A percentile compares a stretch with the other conserved stretches of the same genome.
Conservation (phyloP, 495 filamentous ascomycete species). For the Talaromyces proteolyticus region DNA sequence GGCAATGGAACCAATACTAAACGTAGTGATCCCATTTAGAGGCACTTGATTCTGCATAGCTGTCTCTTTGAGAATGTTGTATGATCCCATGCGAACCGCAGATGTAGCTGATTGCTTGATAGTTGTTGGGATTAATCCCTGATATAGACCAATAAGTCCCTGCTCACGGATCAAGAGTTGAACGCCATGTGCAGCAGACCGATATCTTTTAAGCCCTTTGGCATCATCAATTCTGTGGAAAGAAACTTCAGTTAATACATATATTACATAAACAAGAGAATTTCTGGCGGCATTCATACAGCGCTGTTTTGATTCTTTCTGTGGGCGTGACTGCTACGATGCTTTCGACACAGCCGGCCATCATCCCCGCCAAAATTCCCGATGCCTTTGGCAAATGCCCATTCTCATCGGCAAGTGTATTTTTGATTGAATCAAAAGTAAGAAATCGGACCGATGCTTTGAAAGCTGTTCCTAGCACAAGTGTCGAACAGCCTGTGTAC, state of each 20-base stretch:
- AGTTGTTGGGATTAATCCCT: slow-evolving; percentile 19
- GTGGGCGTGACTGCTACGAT: slow-evolving; percentile 21
- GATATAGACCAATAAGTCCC: slow-evolving; percentile 16
- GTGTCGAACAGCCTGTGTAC: slow-evolving; percentile 59
- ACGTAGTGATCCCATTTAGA: slow-evolving; percentile 8
- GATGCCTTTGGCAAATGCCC: slow-evolving; percentile 47
- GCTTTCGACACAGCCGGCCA: slow-evolving; percentile 20
- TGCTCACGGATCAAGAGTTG: slow-evolving; percentile 10
- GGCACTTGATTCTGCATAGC: slow-evolving; percentile 4
- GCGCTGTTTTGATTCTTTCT: slow-evolving; percentile 21
- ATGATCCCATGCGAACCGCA: slow-evolving; percentile 24
- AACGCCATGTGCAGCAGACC: slow-evolving; percentile 14
- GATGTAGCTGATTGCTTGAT: slow-evolving; percentile 25
- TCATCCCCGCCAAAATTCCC: slow-evolving; percentile 39
- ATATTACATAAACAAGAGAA: neutral
- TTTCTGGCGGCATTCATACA: neutral
- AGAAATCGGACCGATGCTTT: slow-evolving; percentile 65
- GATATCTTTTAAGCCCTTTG: slow-evolving; percentile 11
- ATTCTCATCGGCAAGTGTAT: slow-evolving; percentile 50
- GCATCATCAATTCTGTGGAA: slow-evolving; percentile 22
- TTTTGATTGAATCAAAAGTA: slow-evolving; percentile 59
- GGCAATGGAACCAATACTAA: slow-evolving; percentile 17
- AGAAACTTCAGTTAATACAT: neutral
- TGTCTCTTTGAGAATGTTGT: slow-evolving; percentile 14
- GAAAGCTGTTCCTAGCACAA: slow-evolving; percentile 54